Conservation (phyloP, 1,139 yeast genomes). For the Yamadazyma songkhlaensis region DNA sequence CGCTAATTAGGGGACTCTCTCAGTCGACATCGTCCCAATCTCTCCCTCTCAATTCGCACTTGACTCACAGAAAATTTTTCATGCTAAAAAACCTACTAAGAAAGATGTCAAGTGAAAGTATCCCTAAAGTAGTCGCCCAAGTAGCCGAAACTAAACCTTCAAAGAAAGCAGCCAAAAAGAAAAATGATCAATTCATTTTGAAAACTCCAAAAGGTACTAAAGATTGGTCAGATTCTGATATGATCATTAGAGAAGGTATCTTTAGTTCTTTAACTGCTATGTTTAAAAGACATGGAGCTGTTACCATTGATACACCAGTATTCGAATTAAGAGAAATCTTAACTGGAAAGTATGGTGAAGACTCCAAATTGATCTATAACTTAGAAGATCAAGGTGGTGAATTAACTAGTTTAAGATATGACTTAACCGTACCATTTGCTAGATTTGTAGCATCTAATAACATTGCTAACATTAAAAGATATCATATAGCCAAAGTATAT, state of each 20-base stretch:
- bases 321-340: constrained; percentile 92
- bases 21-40: too few species aligned
- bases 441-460: constrained; percentile 95
- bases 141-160: not conserved
- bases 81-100: constrained; percentile 6
- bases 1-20: too few species aligned
- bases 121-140: constrained; percentile 7
- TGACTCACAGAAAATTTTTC: constrained; percentile 3
- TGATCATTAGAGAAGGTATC: constrained; percentile 88
- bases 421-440: constrained; percentile 96
- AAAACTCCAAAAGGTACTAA: constrained; percentile 97
- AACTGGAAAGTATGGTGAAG: constrained; percentile 98
- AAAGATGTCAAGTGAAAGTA: constrained; percentile 27
- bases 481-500: constrained; percentile 95
- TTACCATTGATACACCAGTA: constrained; percentile 96
- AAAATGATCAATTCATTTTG: constrained; percentile 55
- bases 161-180: constrained; percentile 24
- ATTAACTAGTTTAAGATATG: constrained; percentile 89
- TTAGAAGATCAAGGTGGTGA: constrained; percentile 99
- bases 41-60: too few species aligned
- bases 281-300: constrained; percentile 96
- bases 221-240: constrained; percentile 98
- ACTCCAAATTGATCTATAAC: constrained; percentile 90
- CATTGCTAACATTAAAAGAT: constrained; percentile 83
- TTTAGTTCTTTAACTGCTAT: constrained; percentile 67